phyloP scores from a whole-genome alignment of 306 rosid genomes.

The Urtica urens region DNA sequence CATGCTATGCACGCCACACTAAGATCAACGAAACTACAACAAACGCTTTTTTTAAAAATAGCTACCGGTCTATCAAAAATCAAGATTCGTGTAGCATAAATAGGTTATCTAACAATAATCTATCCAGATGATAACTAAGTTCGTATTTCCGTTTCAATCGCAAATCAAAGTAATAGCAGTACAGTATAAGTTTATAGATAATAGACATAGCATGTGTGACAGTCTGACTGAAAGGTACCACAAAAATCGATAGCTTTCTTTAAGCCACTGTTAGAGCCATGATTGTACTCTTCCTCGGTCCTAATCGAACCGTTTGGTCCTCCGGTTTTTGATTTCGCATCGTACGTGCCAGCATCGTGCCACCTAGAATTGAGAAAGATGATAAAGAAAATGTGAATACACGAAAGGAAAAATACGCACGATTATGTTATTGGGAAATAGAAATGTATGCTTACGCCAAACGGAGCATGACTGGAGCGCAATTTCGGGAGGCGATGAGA shows the following conservation, averaged over 20 bases:
- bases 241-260: constrained; percentile 83
- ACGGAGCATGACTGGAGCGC: constrained; percentile 95
- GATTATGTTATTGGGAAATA: not conserved
- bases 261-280: constrained; percentile 72
- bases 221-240: constrained; percentile 19
- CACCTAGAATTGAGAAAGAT: constrained; percentile 31
- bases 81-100: too few relatives aligned
- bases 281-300: constrained; percentile 72
- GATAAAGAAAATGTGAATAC: not conserved
- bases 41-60: too few relatives aligned
- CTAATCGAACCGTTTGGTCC: constrained; percentile 90
- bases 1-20: too few relatives aligned
- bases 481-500: constrained; percentile 64
- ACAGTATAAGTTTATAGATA: too few relatives aligned
- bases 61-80: too few relatives aligned
- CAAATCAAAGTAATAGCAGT: constrained; percentile 7
- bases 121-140: too few relatives aligned
- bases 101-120: too few relatives aligned
- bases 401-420: too few relatives aligned
- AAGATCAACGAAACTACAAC: too few relatives aligned
- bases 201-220: not conserved
- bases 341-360: constrained; percentile 98
- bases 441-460: constrained; percentile 40
- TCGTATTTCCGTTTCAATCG: not conserved
- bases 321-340: constrained; percentile 57